Evolutionary conservation across 306 rosid genomes (phyloP), one percentile per base, ranked within the genome.

Genomic region (Hippophae gyantsensis): DNA sequence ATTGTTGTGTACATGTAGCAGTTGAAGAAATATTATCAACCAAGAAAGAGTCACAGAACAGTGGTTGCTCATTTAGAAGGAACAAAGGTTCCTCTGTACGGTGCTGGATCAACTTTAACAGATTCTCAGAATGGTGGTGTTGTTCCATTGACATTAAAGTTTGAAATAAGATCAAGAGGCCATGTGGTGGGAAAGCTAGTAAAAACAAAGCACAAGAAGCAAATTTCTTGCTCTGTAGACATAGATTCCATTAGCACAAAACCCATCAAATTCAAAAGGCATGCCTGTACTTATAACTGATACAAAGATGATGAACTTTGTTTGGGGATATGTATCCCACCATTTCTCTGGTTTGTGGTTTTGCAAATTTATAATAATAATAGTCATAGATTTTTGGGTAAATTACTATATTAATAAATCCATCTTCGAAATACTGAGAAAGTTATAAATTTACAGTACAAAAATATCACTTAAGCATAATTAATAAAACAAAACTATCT

Each of bases 11-110:
- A 32, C 38, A 32, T 32, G 38, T 13, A 55, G 77, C 81, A 93
- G 99, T 71, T 86, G 70, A 85, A 78, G 80, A 92, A 88, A 69
- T 76, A 84, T 70, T 88, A 78, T 70, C 95, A 88, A 61, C 99
- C 97, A 53, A 77, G 99, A 63, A 84, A 84, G 52, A 93, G 99
- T 69, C 72, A 64, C 64, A 66, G 88, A 6, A 66, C 55, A 4
- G 86, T 74, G 1, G 40, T 53, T 40, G 79, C 76, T 50, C 70
- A 60, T 58, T 67, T 78, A 66, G 64, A 58, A 72, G 99, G 99
- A 48, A 70, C 57, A 5, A 93, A 88, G 71, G 81, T 88, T 72
- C 97, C 99, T 10, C 66, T 93, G 7, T 93, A 93, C 62, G 97
- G 99, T 13, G 97, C 95, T 48, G 99, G 89, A 63, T 84, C 94